Percentiles rank a stretch among this genome's conserved stretches.
Evolutionary conservation across 371 early-diverging fungal genomes (phyloP).

Genomic region (Lichtheimia ornata): DNA sequence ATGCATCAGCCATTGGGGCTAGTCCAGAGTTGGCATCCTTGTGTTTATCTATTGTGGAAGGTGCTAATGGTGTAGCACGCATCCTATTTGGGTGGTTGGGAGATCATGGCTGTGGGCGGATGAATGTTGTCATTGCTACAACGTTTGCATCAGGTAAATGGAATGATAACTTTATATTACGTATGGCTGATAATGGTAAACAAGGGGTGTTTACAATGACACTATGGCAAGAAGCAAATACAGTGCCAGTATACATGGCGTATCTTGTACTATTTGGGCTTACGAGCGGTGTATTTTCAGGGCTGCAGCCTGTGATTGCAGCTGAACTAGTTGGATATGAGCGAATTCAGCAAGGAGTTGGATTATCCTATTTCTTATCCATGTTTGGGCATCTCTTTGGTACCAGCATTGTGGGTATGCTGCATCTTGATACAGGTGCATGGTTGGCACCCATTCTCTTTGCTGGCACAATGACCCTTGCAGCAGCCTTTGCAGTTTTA

Average conservation of each 20-base stretch:
- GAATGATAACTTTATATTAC: neutral
- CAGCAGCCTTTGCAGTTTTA: conserved; percentile 20
- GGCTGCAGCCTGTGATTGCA: conserved; percentile 45
- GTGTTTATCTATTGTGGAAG: conserved; percentile 23
- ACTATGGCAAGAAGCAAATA: conserved; percentile 4
- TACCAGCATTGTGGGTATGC: conserved; percentile 43
- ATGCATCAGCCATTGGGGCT: conserved; percentile 13
- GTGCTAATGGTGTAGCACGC: conserved; percentile 20
- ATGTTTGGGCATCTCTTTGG: conserved; percentile 50
- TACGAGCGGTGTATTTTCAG: conserved; percentile 52
- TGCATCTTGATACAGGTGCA: conserved; percentile 30
- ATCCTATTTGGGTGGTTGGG: conserved; percentile 35
- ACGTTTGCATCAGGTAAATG: conserved; percentile 5
- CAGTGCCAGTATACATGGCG: conserved; percentile 38
- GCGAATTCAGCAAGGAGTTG: conserved; percentile 42
- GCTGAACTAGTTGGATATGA: conserved; percentile 51
- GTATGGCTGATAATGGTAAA: neutral
- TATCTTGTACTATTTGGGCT: conserved; percentile 51
- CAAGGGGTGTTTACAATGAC: conserved; percentile 2
- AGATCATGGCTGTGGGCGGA: conserved; percentile 8
- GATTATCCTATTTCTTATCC: conserved; percentile 40
- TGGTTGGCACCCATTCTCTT: conserved; percentile 56
- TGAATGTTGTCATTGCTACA: conserved; percentile 19
- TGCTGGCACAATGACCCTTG: conserved; percentile 36
- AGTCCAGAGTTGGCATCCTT: conserved; percentile 5